Evolutionary conservation across 441 rosid genomes (phyloP).

Genomic region (Gossypium lobatum): DNA sequence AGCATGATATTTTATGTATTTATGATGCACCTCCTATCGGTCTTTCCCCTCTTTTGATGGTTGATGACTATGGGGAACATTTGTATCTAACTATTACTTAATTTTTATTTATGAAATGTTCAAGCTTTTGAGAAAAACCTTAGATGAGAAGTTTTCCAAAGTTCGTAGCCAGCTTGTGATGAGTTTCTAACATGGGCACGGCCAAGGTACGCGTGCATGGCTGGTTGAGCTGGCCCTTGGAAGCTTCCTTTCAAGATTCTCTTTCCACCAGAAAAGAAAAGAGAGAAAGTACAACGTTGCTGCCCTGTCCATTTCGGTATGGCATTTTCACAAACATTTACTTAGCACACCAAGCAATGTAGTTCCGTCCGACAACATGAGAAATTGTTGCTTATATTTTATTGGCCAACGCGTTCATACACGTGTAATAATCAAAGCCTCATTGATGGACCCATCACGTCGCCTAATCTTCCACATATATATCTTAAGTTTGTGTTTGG

Average conservation of each 20-base stretch:
- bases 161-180: too few relatives aligned
- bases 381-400: background rate
- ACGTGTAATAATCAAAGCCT: background rate
- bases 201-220: too few relatives aligned
- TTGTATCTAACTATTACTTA: too few relatives aligned
- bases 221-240: background rate
- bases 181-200: too few relatives aligned
- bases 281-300: background rate
- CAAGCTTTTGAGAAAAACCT: too few relatives aligned
- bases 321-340: background rate
- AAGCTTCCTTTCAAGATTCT: conserved; percentile 11
- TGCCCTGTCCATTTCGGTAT: background rate
- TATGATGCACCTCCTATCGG: too few relatives aligned
- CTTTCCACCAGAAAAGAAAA: background rate
- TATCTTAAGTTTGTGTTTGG: background rate
- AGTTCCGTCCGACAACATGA: background rate
- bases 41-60: too few relatives aligned
- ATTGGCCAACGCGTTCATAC: background rate
- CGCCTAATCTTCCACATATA: background rate
- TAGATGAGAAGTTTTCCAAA: too few relatives aligned
- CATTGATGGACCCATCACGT: background rate
- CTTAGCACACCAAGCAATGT: background rate
- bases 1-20: too few relatives aligned
- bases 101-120: too few relatives aligned
- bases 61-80: too few relatives aligned